Evolutionary conservation across 2,329 filamentous ascomycete species (phyloP).

Genomic region (Cadophora malorum): DNA sequence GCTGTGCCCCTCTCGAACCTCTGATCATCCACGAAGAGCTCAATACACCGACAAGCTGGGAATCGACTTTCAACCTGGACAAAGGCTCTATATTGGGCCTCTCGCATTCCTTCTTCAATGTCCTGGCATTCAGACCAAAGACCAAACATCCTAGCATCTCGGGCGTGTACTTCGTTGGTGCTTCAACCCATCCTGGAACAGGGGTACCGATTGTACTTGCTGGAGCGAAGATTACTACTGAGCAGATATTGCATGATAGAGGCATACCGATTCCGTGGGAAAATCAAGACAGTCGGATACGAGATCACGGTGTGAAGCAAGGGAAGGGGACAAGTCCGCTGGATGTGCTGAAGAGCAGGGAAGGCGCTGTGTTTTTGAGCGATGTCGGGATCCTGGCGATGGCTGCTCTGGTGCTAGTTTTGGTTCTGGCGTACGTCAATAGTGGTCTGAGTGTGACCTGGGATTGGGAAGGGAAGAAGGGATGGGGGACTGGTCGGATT

Average conservation of each 20-base stretch:
- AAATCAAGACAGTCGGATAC: conserved; percentile 22
- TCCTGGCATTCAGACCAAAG: conserved; percentile 68
- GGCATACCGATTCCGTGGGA: conserved; percentile 35
- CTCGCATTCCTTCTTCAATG: conserved; percentile 76
- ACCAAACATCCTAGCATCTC: conserved; percentile 53
- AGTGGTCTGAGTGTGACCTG: conserved; percentile 34
- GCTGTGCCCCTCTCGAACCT: conserved; percentile 53
- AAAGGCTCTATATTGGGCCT: conserved; percentile 76
- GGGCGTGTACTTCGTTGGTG: conserved; percentile 73
- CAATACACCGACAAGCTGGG: conserved; percentile 72
- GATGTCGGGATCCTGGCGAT: conserved; percentile 35
- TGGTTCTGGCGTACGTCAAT: conserved; percentile 32
- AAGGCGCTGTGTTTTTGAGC: conserved; percentile 27
- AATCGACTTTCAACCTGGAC: conserved; percentile 73
- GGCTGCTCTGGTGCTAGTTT: conserved; percentile 29
- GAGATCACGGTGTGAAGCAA: conserved; percentile 34
- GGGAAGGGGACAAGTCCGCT: conserved; percentile 37
- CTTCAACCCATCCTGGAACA: conserved; percentile 77
- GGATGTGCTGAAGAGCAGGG: conserved; percentile 35
- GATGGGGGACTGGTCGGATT: conserved; percentile 33
- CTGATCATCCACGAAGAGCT: conserved; percentile 59
- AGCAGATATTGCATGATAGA: conserved; percentile 54
- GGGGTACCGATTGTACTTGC: conserved; percentile 77
- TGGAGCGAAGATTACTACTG: conserved; percentile 67
- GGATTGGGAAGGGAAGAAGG: conserved; percentile 35